phyloP scores from a whole-genome alignment of 257 asterid species.

The Jasminum sambac region DNA sequence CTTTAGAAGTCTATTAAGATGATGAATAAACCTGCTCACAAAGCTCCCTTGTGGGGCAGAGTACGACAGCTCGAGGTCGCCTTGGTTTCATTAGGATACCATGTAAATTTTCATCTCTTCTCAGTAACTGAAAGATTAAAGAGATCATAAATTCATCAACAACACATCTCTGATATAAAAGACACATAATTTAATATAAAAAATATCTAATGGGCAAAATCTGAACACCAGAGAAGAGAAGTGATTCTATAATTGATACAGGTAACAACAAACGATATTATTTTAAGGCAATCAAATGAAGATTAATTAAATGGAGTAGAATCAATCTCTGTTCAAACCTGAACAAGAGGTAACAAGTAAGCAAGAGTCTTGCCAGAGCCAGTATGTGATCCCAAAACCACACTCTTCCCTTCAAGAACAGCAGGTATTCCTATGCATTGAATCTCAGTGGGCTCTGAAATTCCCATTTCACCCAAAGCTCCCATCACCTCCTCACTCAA shows the following conservation, averaged over 20 bases:
- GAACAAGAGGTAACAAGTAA: slow-evolving; percentile 90
- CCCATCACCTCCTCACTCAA: slow-evolving; percentile 74
- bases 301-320: neutral
- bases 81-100: slow-evolving; percentile 92
- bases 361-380: slow-evolving; percentile 99
- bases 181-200: neutral
- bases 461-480: slow-evolving; percentile 80
- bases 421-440: slow-evolving; percentile 90
- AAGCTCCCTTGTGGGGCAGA: slow-evolving; percentile 99
- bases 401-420: slow-evolving; percentile 67
- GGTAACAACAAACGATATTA: neutral
- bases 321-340: slow-evolving; percentile 43
- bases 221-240: neutral
- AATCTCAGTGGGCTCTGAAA: slow-evolving; percentile 85
- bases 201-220: neutral
- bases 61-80: slow-evolving; percentile 92
- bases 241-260: neutral
- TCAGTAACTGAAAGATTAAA: slow-evolving; percentile 60
- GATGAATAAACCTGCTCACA: slow-evolving; percentile 75
- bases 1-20: slow-evolving; percentile 8
- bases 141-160: slow-evolving; percentile 16
- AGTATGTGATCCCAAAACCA: slow-evolving; percentile 94
- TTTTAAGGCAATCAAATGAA: neutral
- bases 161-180: neutral
- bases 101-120: slow-evolving; percentile 73